Conservation (phyloP, 2,329 filamentous ascomycete genomes). For the Botrytis galanthina region DNA sequence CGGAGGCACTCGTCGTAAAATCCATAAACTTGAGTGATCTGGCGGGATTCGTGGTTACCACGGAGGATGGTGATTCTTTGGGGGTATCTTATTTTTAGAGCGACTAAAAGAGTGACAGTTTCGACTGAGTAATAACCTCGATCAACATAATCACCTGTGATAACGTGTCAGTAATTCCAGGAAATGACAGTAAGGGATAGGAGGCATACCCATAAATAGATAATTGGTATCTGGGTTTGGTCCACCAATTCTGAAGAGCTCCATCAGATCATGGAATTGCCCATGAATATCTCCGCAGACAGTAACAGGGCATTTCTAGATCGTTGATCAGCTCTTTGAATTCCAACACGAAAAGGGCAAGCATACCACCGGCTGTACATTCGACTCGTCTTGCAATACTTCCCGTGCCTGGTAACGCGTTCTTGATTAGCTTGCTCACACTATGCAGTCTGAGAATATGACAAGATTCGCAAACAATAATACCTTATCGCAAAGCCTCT, state of each 20-base stretch:
- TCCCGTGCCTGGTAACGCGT: constrained; percentile 72
- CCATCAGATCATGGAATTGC: constrained; percentile 98
- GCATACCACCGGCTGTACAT: constrained; percentile 95
- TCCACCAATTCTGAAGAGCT: constrained; percentile 98
- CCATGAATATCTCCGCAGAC: constrained; percentile 99
- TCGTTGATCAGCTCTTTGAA: constrained; percentile 28
- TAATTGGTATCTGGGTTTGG: constrained; percentile 99
- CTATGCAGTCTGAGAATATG: constrained; percentile 11
- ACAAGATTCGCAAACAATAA: constrained; percentile 38
- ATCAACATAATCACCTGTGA: constrained; percentile 90
- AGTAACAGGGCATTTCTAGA: constrained; percentile 93
- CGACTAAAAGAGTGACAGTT: constrained; percentile 93
- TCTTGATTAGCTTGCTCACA: constrained; percentile 14
- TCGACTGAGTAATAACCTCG: constrained; percentile 98
- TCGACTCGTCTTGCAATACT: constrained; percentile 95
- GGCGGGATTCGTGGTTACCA: constrained; percentile 97
- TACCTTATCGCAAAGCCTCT: constrained; percentile 97
- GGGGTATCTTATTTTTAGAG: constrained; percentile 96
- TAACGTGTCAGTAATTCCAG: constrained; percentile 25
- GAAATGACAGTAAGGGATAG: constrained; percentile 10
- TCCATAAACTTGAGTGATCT: constrained; percentile 98
- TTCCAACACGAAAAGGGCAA: constrained; percentile 34
- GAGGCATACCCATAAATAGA: constrained; percentile 85
- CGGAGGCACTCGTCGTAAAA: constrained; percentile 99
- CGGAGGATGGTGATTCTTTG: constrained; percentile 97